Evolutionary conservation across 1,284 basidiomycete genomes (phyloP).

Genomic region (Sanghuangporus baumii): DNA sequence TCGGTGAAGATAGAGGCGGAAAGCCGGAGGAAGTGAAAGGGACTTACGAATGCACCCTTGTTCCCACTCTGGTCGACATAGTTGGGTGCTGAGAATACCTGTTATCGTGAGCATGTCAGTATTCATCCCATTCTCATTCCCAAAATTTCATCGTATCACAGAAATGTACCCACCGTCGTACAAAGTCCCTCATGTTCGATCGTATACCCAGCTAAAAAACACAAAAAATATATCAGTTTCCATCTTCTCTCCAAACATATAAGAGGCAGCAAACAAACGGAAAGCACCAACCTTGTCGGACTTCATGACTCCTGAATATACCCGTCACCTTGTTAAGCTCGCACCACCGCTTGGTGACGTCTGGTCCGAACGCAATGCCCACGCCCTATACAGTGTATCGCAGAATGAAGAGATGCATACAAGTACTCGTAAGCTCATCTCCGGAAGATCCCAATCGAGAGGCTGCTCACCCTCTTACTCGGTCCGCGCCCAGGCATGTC

Average conservation of each 20-base stretch:
- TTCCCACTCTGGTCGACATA: conserved; percentile 81
- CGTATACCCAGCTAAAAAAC: conserved; percentile 68
- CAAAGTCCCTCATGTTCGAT: conserved; percentile 88
- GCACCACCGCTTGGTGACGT: conserved; percentile 88
- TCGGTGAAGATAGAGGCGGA: conserved; percentile 1
- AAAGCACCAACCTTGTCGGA: conserved; percentile 67
- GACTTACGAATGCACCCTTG: conserved; percentile 73
- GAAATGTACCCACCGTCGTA: conserved; percentile 58
- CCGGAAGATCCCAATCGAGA: not conserved
- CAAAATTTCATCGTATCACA: conserved; percentile 18
- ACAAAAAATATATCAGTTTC: not conserved
- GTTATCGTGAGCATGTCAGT: conserved; percentile 14
- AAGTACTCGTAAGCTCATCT: not conserved
- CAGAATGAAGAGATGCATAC: not conserved
- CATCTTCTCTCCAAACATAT: too few species aligned
- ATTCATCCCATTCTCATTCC: not conserved
- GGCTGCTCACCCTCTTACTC: conserved; percentile 74
- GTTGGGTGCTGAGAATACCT: conserved; percentile 83
- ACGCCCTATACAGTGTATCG: conserved; percentile 59
- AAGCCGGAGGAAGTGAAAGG: not conserved
- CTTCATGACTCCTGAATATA: conserved; percentile 95
- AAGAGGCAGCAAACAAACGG: conserved; percentile 3
- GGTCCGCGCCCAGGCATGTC: conserved; percentile 87
- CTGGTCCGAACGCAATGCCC: conserved; percentile 93
- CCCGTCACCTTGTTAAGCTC: conserved; percentile 82